Base-by-base conservation (phyloP, 2,329 filamentous ascomycete species). In the Aspergillus tubingensis region DNA sequence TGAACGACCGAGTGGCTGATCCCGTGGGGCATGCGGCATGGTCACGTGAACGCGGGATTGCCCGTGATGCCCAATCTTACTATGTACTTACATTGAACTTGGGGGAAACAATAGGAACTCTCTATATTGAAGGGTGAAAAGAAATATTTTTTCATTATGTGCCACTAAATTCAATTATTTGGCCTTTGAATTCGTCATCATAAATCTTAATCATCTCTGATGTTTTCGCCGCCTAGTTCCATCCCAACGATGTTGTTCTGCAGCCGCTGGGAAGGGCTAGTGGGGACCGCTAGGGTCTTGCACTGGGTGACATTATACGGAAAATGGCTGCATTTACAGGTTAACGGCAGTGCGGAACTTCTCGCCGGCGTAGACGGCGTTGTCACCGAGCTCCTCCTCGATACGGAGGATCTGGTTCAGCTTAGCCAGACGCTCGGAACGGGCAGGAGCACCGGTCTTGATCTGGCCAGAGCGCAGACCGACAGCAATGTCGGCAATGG, bases 351-450 rank as follows among this genome's bases (percentile, higher is more conserved):
- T 92, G 84, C 94, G 91, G 91, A 98, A 99, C 77, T 92, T 92
- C 76, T 85, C 82, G 71, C 95, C 95, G 71, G 94, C 93, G 79
- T 94, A 99, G 81, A 98, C 77, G 71, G 94, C 95, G 74, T 95
- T 89, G 74, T 88, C 86, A 72, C 93, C 93, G 67, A 99, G 90
- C 86, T 99, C 95, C 85, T 99, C 95, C 88, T 99, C 95, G 73
- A 99, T 99, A 77, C 95, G 92, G 76, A 99, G 91, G 76, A 99
- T 96, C 86, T 99, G 95, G 91, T 99, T 99, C 78, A 99, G 91
- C 88, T 99, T 99, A 81, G 95, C 95, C 71, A 98, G 87, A 85
- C 95, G 93, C 88, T 99, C 95, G 72, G 94, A 97, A 76, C 95
- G 90, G 78, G 90, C 91, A 72, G 95, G 95, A 66, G 94, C 94